These are phyloP conservation scores for Wallemia hederae DNA, from an alignment of 1,284 basidiomycete genomes.

Conservation along the genomic window DNA sequence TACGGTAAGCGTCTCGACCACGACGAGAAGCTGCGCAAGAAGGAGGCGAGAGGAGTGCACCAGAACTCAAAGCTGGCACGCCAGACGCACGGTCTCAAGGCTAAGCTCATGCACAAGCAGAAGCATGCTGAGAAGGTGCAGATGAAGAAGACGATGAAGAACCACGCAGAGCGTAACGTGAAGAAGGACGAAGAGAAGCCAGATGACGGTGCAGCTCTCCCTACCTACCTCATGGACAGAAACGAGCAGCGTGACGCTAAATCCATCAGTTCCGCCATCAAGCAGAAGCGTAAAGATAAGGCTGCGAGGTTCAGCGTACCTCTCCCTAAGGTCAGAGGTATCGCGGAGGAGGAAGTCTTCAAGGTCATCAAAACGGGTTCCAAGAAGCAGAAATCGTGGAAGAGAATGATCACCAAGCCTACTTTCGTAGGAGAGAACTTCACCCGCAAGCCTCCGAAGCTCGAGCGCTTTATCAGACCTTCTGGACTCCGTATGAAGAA, in stretches of 20 bases:
- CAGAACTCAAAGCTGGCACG: constrained; percentile 61
- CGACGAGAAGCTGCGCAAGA: constrained; percentile 37
- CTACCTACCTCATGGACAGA: constrained; percentile 82
- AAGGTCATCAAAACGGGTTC: constrained; percentile 97
- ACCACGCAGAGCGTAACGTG: constrained; percentile 93
- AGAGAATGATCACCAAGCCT: constrained; percentile 98
- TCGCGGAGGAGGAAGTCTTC: constrained; percentile 99
- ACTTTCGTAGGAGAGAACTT: constrained; percentile 97
- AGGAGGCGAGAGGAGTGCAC: constrained; percentile 70
- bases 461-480: constrained; percentile 91
- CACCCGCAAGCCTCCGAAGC: constrained; percentile 93
- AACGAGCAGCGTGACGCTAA: constrained; percentile 92
- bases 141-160: constrained; percentile 96
- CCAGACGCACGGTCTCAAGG: constrained; percentile 86
- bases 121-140: constrained; percentile 92
- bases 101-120: constrained; percentile 85
- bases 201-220: constrained; percentile 52
- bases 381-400: constrained; percentile 90
- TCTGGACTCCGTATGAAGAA: constrained; percentile 95
- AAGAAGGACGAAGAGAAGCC: constrained; percentile 34
- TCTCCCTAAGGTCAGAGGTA: constrained; percentile 82
- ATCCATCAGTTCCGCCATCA: constrained; percentile 85
- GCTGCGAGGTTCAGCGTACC: constrained; percentile 94
- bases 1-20: constrained; percentile 18
- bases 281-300: constrained; percentile 97